A percentile compares a stretch with the other conserved stretches of the same genome.
These are phyloP conservation scores for Cylindrotheca closterium DNA, from an alignment of 108 stramenopile species.

Conservation along the genomic window DNA sequence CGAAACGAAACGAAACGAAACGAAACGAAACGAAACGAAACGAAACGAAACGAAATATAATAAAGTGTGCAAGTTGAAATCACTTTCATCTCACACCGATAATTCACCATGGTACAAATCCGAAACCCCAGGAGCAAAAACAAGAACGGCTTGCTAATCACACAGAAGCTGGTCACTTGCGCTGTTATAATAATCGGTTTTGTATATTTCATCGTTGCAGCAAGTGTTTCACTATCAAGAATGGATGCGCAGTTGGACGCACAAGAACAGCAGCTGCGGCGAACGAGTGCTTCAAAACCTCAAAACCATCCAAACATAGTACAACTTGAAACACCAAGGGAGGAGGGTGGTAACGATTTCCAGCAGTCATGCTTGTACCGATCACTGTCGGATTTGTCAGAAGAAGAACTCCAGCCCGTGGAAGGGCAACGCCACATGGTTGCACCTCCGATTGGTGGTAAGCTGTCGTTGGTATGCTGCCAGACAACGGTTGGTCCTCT, in stretches of 20 bases:
- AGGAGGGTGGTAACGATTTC: neutral
- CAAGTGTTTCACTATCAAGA: neutral
- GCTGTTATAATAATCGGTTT: neutral
- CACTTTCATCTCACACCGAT: too few species aligned
- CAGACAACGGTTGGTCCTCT: slow-evolving; percentile 48
- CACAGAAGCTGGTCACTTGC: neutral
- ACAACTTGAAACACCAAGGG: neutral
- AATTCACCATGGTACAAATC: neutral
- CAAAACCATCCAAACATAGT: neutral
- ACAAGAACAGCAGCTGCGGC: neutral
- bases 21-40: too few species aligned
- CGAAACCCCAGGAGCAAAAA: neutral
- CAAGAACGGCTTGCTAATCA: neutral
- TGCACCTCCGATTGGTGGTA: slow-evolving; percentile 44
- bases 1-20: too few species aligned
- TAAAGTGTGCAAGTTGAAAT: too few species aligned
- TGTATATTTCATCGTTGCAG: neutral
- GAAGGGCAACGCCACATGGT: slow-evolving; percentile 44
- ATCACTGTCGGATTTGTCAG: slow-evolving; percentile 11
- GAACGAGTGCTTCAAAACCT: neutral
- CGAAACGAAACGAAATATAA: too few species aligned
- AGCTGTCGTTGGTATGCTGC: slow-evolving; percentile 51
- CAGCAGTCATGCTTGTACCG: neutral
- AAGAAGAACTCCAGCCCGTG: slow-evolving; percentile 26
- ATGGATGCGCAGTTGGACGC: neutral